Evolutionary conservation across 148 eudicot genomes (phyloP), one percentile per base, ranked within the genome.

Genomic region (Vaccinium macrocarpon): DNA sequence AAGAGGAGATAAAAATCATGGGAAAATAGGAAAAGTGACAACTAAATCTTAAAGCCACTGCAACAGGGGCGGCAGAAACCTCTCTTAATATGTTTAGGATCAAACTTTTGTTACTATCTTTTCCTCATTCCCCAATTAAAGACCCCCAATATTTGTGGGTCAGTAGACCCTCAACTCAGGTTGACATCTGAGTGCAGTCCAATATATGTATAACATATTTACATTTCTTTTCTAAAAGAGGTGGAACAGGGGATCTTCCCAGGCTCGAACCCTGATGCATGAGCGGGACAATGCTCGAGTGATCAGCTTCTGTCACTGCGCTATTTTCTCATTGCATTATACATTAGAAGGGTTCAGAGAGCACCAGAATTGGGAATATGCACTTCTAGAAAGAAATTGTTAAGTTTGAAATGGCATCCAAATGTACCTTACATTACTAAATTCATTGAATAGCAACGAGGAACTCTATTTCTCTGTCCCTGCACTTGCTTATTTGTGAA

Each of bases 401-500:
- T 49, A 32, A 12, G 16, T 52, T 78, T 23, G 32, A 52, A 77
- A 78, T 14, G 61, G 42, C 38, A 78, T 29, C 18, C 62, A 77
- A 21, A 25, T 13, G 18, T 78, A 12, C 27, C 66, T 61, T 42
- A 42, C 59, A 14, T 7, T 15, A 61, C 62, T 78, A 18, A 78
- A 78, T 52, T 52, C 19, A 25, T 25, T 3, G 25, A 25, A 27
- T 32, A 52, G 32, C 0, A 13, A 0, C n/a, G 19, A 78, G 8
- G 81, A 78, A 52, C 57, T 78, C 48, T 56, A 50, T n/a, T 27
- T 25, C 81, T 78, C 8, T 50, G 16, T 57, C 82, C 51, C 38
- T 32, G 68, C 50, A 56, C 82, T 79, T 29, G 50, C 68, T 12
- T 32, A 79, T 10, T 56, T 21, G 42, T 56, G 62, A 53, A 78